Evolutionary conservation across 371 early-diverging fungal genomes (phyloP), one percentile per base, ranked within the genome.

Genomic region (Mortierella sp.): DNA sequence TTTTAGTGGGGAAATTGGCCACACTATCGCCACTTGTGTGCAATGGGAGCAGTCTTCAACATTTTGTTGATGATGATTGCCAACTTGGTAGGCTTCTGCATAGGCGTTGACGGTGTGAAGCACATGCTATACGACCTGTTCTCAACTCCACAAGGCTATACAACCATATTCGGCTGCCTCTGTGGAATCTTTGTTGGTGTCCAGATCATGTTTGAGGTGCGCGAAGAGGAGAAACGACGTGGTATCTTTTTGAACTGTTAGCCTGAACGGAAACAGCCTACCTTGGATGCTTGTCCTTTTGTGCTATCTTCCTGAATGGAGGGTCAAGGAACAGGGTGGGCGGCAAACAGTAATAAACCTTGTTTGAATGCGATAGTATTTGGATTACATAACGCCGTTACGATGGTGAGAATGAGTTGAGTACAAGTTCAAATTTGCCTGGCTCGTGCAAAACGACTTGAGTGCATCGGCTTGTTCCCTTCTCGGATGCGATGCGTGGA

Each of bases 51-150:
- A 7, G 91, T 91, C 3, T 67, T 84, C 19, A 98, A 97, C 78
- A 93, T 97, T n/a, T 61, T 93, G 19, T 81, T 92, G 79, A 96
- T 98, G 96, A 94, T 95, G 89, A 83, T 88, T 58, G 98, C 95
- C 9, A 98, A 98, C 72, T 71, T 98, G 46, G 95, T 98, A 23
- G 98, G 98, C 1, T 98, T 98, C 78, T 89, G 90, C 45, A 89
- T 95, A 21, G 96, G 96, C 2, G 73, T 93, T 16, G 96, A 93
- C 54, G 96, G 97, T 4, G 86, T 93, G 63, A 82, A 85, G 53
- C 82, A 82, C 27, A 90, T 94, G 90, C 51, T 79, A 31, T 54
- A 46, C 46, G 73, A 61, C 52, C 56, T 78, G 23, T 71, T 80
- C 42, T 81, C 67, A 26, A 56, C 58, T 1, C 46, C 46, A 12